Base-by-base conservation (phyloP, 192 early-diverging fungal species). In the Chytriomyces confervae region DNA sequence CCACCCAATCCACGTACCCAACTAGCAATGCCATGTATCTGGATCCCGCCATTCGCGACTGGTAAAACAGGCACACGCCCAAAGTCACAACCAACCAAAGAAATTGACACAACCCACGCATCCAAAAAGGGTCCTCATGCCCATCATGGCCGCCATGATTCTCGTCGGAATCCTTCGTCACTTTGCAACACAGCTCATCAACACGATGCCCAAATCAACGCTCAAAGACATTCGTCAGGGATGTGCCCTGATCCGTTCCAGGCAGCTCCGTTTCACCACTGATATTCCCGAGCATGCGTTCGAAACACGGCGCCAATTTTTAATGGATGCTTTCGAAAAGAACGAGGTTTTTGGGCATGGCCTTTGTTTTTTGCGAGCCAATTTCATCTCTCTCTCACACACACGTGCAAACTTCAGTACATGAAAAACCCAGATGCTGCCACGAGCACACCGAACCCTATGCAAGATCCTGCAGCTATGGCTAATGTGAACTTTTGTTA, bases 81-180 rank as follows among this genome's bases (percentile, higher is more conserved):
- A 10, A 18, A 16, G 50, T 24, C 57, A 64, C 61, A 73, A 18
- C n/a, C 24, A 49, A 16, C 47, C 44, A 51, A 20, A 20, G 13
- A 23, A 16, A 53, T 27, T 18, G 61, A 73, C 57, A 47, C 11
- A 24, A 50, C 64, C 7, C 7, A 94, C 83, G 95, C 36, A 36
- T 36, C 36, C 36, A 8, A 57, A 44, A 9, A 74, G 96, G 97
- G 95, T 98, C 6, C 88, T 99, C 70, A 91, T 99, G 51, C 96
- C 97, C 20, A 98, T 99, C 80, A 96, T 97, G 89, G 72, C 96
- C 29, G 95, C 97, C 79, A 99, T 99, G 97, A 90, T 99, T 43
- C 87, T 99, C 73, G 95, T 97, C 29, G 97, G 97, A 68, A 84
- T 99, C n/a, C 86, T 98, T 78, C 86, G 97, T 36, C 94, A 98